phyloP scores from a whole-genome alignment of 2,329 filamentous ascomycete species.

The Colletotrichum plurivorum region DNA sequence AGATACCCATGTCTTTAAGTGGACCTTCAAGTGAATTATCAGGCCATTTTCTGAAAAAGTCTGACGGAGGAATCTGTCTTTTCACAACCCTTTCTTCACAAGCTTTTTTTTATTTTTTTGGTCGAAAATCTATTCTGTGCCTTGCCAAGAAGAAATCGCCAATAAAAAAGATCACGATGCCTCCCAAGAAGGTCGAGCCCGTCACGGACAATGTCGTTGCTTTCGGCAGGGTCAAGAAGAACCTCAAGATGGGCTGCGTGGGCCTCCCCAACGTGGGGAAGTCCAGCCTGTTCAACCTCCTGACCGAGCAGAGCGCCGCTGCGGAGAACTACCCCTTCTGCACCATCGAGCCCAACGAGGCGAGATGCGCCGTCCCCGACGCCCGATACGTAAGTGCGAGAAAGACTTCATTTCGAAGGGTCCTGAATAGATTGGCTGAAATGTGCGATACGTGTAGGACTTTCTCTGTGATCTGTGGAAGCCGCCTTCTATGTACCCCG shows the following conservation, averaged over 20 bases:
- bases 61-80: constrained; percentile 5
- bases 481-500: constrained; percentile 60
- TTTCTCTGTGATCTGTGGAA: constrained; percentile 62
- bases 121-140: constrained; percentile 8
- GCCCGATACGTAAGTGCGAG: constrained; percentile 59
- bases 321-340: constrained; percentile 63
- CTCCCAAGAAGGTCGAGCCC: constrained; percentile 57
- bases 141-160: not conserved
- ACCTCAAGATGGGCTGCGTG: constrained; percentile 63
- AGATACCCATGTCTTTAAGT: constrained; percentile 18
- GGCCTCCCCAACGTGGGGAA: constrained; percentile 62
- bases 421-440: too few species aligned
- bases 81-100: constrained; percentile 15
- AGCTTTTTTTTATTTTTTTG: not conserved
- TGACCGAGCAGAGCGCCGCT: constrained; percentile 61
- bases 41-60: constrained; percentile 26
- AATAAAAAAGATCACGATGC: constrained; percentile 48
- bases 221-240: constrained; percentile 59
- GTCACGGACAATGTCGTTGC: constrained; percentile 60
- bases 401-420: too few species aligned
- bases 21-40: constrained; percentile 19
- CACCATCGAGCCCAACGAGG: constrained; percentile 63
- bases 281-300: constrained; percentile 60
- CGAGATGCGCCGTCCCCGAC: constrained; percentile 60
- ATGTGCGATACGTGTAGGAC: constrained; percentile 49